Base-by-base conservation (phyloP, 768 basidiomycete genomes). In the Phaffia australis region DNA sequence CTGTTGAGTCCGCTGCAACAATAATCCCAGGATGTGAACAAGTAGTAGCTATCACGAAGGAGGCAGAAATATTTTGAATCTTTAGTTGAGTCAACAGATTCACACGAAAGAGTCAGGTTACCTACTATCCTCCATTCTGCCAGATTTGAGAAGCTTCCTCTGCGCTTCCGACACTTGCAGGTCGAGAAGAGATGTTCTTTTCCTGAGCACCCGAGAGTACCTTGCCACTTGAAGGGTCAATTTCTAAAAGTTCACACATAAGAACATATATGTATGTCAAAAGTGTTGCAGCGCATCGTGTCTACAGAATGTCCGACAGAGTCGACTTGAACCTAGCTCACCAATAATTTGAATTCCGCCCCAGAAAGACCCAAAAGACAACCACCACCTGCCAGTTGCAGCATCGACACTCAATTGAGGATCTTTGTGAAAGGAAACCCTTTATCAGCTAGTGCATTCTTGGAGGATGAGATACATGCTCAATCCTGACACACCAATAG, bases 1-100 rank as follows among this genome's bases (percentile, higher is more conserved):
- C 81, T 82, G 14, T 74, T 76, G 19, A 78, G 79, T 4, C 82
- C 82, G 27, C 72, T 56, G 73, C 83, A 65, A 46, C 64, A 65
- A 7, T 27, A 8, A 8, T 6, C 7, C 15, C 21, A 25, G 11
- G 29, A 65, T 0, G 18, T 50, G 11, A 16, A 16, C 6, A 16
- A n/a, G 8, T 16, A 16, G 16, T 27, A 54, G 27, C n/a, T 54
- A 27, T 54, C 27, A 27, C 8, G 27, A 27, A n/a, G 21, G 52
- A n/a, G 18, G 18, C 18, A n/a, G 6, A 27, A 16, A 27, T 50
- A n/a, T 15, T 15, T 54, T 54, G 27, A 27, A 8, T 27, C 27
- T 8, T 4, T 27, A 16, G 8, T n/a, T 27, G n/a, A 54, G n/a
- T 4, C 52, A 54, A 8, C 8, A n/a, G 21, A n/a, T n/a, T 27